A percentile compares a stretch with the other conserved stretches of the same genome.
phyloP scores from a whole-genome alignment of 164 flowering plant genomes.

The Cinnamomum chago region DNA sequence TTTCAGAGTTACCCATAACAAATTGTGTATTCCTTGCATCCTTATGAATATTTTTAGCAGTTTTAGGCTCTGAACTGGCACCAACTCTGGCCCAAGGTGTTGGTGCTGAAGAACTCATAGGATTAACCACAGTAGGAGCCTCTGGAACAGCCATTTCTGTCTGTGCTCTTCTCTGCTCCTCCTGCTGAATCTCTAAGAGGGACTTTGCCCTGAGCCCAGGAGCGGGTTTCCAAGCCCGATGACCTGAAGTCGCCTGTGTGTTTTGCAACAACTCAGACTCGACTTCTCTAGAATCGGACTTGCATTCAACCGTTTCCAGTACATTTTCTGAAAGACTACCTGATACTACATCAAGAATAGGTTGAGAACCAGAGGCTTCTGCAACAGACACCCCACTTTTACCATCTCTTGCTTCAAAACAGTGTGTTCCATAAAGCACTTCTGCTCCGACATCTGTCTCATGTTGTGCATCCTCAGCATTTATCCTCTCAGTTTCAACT shows the following conservation, averaged over 20 bases:
- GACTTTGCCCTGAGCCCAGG: not conserved
- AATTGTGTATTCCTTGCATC: not conserved
- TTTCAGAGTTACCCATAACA: not conserved
- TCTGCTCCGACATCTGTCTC: conserved; percentile 19
- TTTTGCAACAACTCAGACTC: not conserved
- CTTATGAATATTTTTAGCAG: not conserved
- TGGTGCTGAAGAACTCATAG: not conserved
- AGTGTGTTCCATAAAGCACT: conserved; percentile 19
- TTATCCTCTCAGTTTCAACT: conserved; percentile 27
- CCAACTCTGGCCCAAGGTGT: not conserved
- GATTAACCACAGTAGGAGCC: not conserved
- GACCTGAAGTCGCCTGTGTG: not conserved
- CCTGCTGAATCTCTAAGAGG: not conserved
- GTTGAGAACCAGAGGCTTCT: conserved; percentile 10
- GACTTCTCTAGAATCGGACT: not conserved
- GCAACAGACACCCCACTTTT: conserved; percentile 17
- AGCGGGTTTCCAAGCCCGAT: not conserved
- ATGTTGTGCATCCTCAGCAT: conserved; percentile 10
- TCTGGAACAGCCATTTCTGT: not conserved
- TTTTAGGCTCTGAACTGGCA: not conserved
- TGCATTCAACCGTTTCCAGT: not conserved
- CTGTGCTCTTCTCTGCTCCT: not conserved
- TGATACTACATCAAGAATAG: not conserved
- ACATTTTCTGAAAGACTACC: not conserved
- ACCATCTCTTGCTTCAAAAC: conserved; percentile 13